Evolutionary conservation across 2,329 filamentous ascomycete species (phyloP).

Genomic region (Trichoderma sp.): DNA sequence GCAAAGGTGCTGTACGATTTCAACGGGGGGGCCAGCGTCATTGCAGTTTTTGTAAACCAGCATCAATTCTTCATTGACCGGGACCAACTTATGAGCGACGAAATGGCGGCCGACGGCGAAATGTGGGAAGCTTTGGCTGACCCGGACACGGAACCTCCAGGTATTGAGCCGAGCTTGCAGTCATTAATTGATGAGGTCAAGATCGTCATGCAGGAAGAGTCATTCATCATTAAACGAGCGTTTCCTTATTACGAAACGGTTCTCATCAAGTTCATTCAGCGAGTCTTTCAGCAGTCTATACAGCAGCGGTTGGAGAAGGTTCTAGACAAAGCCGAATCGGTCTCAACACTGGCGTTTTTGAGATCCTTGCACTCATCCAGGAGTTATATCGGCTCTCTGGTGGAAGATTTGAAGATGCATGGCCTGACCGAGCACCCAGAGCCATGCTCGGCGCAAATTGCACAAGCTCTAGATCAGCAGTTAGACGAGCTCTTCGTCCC

Average conservation of each 20-base stretch:
- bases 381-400: slow-evolving; percentile 81
- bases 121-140: slow-evolving; percentile 93
- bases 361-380: slow-evolving; percentile 88
- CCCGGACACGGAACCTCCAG: slow-evolving; percentile 87
- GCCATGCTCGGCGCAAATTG: slow-evolving; percentile 82
- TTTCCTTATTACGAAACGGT: slow-evolving; percentile 98
- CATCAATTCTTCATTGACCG: slow-evolving; percentile 99
- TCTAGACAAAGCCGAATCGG: slow-evolving; percentile 86
- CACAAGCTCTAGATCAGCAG: slow-evolving; percentile 73
- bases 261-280: slow-evolving; percentile 87
- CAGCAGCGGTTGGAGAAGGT: slow-evolving; percentile 96
- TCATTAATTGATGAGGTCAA: slow-evolving; percentile 92
- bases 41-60: slow-evolving; percentile 95
- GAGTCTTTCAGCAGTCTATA: slow-evolving; percentile 96
- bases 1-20: slow-evolving; percentile 93
- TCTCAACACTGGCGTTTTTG: slow-evolving; percentile 90
- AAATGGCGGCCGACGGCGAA: slow-evolving; percentile 73
- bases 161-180: slow-evolving; percentile 89
- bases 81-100: slow-evolving; percentile 87
- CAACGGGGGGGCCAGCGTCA: slow-evolving; percentile 92
- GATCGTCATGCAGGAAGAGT: slow-evolving; percentile 95
- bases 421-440: slow-evolving; percentile 95
- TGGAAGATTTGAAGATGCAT: slow-evolving; percentile 93
- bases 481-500: slow-evolving; percentile 78
- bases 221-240: slow-evolving; percentile 91